Evolutionary conservation across 2,329 filamentous ascomycete genomes (phyloP).

Genomic region (Fusarium multiceps): DNA sequence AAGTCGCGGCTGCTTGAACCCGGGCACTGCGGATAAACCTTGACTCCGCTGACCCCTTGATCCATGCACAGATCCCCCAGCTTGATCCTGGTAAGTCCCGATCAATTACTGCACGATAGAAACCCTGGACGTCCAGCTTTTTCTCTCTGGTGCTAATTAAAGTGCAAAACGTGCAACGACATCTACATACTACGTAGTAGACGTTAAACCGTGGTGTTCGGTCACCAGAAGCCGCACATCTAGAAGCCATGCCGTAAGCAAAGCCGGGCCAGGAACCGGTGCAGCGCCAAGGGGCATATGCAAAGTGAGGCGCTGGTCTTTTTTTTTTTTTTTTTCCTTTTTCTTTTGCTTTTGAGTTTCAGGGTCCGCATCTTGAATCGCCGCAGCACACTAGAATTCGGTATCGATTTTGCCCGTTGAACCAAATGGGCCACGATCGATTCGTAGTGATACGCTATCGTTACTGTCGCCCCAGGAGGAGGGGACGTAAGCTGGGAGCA

Average conservation of each 20-base stretch:
- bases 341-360: slow-evolving; percentile 22
- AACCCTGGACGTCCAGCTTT: slow-evolving; percentile 5
- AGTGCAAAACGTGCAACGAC: background rate
- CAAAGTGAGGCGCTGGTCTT: background rate
- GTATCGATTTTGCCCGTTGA: slow-evolving; percentile 18
- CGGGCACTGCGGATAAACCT: slow-evolving; percentile 36
- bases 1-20: slow-evolving; percentile 9
- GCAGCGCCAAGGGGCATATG: background rate
- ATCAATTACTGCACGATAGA: slow-evolving; percentile 33
- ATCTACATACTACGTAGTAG: background rate
- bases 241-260: background rate
- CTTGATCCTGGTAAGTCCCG: slow-evolving; percentile 36
- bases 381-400: slow-evolving; percentile 4
- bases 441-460: slow-evolving; percentile 16
- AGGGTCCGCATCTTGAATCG: slow-evolving; percentile 11
- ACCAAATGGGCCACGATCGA: slow-evolving; percentile 32
- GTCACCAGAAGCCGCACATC: background rate
- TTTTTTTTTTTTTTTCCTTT: background rate
- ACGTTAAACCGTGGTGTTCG: background rate
- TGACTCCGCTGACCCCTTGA: slow-evolving; percentile 25
- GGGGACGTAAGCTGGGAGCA: slow-evolving; percentile 7
- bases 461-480: slow-evolving; percentile 1
- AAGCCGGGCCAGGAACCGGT: background rate
- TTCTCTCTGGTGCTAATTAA: slow-evolving; percentile 7
- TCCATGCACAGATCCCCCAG: slow-evolving; percentile 39